Conservation (phyloP, 306 rosid genomes). For the Lathyrus sativus region DNA sequence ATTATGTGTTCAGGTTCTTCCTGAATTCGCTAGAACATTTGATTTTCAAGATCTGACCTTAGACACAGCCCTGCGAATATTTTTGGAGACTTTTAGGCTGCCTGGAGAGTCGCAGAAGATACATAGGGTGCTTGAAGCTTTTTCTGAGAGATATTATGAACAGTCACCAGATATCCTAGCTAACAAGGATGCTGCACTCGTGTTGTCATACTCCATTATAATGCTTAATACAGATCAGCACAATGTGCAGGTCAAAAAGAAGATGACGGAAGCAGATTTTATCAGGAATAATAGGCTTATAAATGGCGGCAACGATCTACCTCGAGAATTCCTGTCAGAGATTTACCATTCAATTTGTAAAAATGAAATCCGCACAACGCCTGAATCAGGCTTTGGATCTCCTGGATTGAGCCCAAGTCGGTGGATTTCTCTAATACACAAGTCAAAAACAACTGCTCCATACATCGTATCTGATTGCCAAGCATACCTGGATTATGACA, state of each 20-base stretch:
- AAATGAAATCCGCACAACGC: slow-evolving; percentile 94
- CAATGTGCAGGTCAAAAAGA: slow-evolving; percentile 94
- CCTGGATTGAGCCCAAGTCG: slow-evolving; percentile 96
- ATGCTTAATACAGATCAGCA: slow-evolving; percentile 98
- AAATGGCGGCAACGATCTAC: slow-evolving; percentile 91
- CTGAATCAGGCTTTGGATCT: slow-evolving; percentile 89
- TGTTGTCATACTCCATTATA: slow-evolving; percentile 84
- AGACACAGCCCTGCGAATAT: slow-evolving; percentile 93
- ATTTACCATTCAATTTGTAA: slow-evolving; percentile 87
- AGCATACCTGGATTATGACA: slow-evolving; percentile 87
- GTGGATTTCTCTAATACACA: slow-evolving; percentile 93
- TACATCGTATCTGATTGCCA: slow-evolving; percentile 83
- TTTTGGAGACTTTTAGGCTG: slow-evolving; percentile 89
- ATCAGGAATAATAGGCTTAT: slow-evolving; percentile 88
- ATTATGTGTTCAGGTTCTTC: slow-evolving; percentile 97
- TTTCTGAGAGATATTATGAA: slow-evolving; percentile 97
- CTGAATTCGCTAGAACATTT: slow-evolving; percentile 94
- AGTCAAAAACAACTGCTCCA: slow-evolving; percentile 81
- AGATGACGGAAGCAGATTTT: slow-evolving; percentile 98
- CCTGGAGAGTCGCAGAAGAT: slow-evolving; percentile 99
- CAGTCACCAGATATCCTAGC: slow-evolving; percentile 86
- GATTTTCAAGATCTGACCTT: slow-evolving; percentile 96
- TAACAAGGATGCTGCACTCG: slow-evolving; percentile 96
- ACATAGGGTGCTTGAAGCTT: slow-evolving; percentile 98
- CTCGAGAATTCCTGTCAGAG: slow-evolving; percentile 85